Evolutionary conservation across 1,284 basidiomycete species (phyloP).

Genomic region (Prillingera fragicola): DNA sequence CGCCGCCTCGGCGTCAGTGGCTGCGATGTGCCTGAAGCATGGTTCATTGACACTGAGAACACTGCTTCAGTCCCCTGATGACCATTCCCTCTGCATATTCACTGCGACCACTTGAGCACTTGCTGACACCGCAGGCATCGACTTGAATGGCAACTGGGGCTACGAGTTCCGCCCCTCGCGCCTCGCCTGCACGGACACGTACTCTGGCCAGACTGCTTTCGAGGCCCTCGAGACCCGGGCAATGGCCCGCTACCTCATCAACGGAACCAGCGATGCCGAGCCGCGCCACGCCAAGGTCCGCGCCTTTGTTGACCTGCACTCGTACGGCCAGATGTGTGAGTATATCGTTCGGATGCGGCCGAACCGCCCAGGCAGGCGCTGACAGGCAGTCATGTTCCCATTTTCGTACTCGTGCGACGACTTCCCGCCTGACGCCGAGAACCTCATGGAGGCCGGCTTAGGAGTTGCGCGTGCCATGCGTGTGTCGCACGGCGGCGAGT

Average conservation of each 20-base stretch:
- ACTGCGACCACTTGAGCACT: too few relatives aligned
- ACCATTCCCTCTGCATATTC: too few relatives aligned
- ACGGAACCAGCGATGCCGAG: slow-evolving; percentile 25
- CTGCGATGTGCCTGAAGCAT: too few relatives aligned
- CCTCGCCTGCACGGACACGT: slow-evolving; percentile 61
- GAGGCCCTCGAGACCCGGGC: slow-evolving; percentile 69
- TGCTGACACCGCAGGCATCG: slow-evolving; percentile 58
- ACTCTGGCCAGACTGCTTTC: slow-evolving; percentile 65
- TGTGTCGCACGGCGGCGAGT: slow-evolving; percentile 54
- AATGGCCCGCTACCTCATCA: slow-evolving; percentile 63
- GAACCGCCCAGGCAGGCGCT: neutral
- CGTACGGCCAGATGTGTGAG: slow-evolving; percentile 76
- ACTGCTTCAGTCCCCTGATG: too few relatives aligned
- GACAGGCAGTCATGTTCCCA: slow-evolving; percentile 55
- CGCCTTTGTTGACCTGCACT: slow-evolving; percentile 68
- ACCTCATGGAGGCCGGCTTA: slow-evolving; percentile 69
- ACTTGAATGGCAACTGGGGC: slow-evolving; percentile 73
- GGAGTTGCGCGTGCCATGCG: slow-evolving; percentile 64
- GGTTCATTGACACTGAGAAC: too few relatives aligned
- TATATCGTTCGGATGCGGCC: slow-evolving; percentile 17
- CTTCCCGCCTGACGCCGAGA: slow-evolving; percentile 69
- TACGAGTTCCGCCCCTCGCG: slow-evolving; percentile 42
- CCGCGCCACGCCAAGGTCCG: slow-evolving; percentile 31
- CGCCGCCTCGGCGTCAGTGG: too few relatives aligned
- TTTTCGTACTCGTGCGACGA: slow-evolving; percentile 68